Evolutionary conservation across 106 monocot genomes (phyloP).

Genomic region (Platanthera zijinensis): DNA sequence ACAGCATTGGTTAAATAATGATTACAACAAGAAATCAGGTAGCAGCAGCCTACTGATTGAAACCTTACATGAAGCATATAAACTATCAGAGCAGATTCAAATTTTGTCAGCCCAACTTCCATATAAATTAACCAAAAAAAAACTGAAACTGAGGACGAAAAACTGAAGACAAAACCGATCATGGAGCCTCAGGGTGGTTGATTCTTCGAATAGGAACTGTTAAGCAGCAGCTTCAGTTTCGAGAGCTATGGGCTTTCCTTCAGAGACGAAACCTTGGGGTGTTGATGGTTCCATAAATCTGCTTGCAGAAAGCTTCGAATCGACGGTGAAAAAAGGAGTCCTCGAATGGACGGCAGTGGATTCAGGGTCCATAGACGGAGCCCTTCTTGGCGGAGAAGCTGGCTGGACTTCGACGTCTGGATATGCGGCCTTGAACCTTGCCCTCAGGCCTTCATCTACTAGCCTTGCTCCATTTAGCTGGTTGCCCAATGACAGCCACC

Average conservation of each 20-base stretch:
- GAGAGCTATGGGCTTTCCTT: constrained; percentile 1
- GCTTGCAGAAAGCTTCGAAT: constrained; percentile 20
- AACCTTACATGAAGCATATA: no score
- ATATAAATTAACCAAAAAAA: no score
- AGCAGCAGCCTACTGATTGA: no score
- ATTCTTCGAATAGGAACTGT: not conserved
- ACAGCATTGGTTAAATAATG: no score
- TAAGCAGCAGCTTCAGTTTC: constrained; percentile 14
- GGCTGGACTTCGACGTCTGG: constrained; percentile 94
- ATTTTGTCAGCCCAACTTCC: no score
- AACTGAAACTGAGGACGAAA: no score
- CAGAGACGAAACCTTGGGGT: constrained; percentile 2
- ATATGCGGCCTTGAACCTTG: constrained; percentile 94
- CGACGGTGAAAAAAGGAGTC: constrained; percentile 22
- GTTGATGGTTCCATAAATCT: constrained; percentile 22
- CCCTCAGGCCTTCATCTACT: constrained; percentile 93
- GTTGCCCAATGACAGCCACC: constrained; percentile 97
- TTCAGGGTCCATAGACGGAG: constrained; percentile 40
- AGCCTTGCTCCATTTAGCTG: constrained; percentile 80
- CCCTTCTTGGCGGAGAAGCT: constrained; percentile 64
- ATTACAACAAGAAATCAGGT: no score
- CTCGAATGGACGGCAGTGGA: constrained; percentile 17
- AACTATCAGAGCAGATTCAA: no score
- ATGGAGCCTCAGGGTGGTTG: no score
- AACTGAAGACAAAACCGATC: no score